Conservation (phyloP, 2,329 filamentous ascomycete species). For the Talaromyces sp. region DNA sequence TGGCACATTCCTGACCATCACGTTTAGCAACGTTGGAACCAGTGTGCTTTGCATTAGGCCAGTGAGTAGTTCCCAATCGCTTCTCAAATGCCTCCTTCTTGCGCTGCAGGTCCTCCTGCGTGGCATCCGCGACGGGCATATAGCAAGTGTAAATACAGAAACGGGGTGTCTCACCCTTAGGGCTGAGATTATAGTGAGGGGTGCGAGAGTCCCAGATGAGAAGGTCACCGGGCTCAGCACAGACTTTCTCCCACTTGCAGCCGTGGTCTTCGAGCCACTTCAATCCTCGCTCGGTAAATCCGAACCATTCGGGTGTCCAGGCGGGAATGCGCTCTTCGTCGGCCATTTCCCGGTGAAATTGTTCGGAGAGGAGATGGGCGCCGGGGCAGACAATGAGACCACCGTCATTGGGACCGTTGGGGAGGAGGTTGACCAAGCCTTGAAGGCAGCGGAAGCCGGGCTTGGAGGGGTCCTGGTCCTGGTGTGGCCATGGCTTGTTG, state of each 20-base stretch:
- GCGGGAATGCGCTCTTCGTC: constrained; percentile 20
- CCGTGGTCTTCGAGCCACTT: constrained; percentile 42
- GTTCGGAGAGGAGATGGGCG: constrained; percentile 38
- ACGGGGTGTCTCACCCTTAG: constrained; percentile 29
- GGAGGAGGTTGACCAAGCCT: constrained; percentile 42
- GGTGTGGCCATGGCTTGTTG: constrained; percentile 41
- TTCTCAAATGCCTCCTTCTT: constrained; percentile 35
- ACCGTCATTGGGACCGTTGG: constrained; percentile 44
- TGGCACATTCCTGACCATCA: background rate
- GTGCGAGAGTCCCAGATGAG: constrained; percentile 48
- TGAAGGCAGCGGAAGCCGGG: constrained; percentile 38
- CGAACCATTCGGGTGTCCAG: constrained; percentile 33
- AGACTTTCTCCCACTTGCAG: constrained; percentile 40
- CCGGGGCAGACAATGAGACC: constrained; percentile 45
- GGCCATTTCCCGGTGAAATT: constrained; percentile 35
- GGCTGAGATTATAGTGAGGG: constrained; percentile 45
- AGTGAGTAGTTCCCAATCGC: constrained; percentile 19
- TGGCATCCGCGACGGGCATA: constrained; percentile 35
- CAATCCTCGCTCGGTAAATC: constrained; percentile 43
- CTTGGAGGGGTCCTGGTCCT: constrained; percentile 39
- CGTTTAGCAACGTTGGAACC: background rate
- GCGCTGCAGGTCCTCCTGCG: constrained; percentile 29
- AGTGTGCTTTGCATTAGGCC: constrained; percentile 6
- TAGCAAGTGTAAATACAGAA: constrained; percentile 38
- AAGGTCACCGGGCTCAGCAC: constrained; percentile 43